Evolutionary conservation across 805 yeast genomes (phyloP).

Genomic region (Nakazawaea ambrosiae): DNA sequence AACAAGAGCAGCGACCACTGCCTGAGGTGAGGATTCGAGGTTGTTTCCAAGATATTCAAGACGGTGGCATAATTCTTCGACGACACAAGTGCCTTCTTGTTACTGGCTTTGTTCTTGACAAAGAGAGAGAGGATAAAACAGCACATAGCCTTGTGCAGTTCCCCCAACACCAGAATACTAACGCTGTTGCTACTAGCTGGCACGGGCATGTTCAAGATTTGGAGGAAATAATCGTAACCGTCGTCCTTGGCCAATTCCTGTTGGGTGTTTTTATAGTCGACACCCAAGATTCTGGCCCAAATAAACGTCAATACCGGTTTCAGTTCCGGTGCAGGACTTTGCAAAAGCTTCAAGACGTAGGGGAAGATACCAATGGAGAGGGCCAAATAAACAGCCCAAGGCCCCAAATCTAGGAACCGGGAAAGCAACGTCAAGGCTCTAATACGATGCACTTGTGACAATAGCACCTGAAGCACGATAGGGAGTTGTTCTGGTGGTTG

Average conservation of each 20-base stretch:
- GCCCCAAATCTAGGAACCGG: conserved; percentile 86
- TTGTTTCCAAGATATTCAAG: conserved; percentile 53
- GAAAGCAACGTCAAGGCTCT: conserved; percentile 81
- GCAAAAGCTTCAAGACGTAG: conserved; percentile 81
- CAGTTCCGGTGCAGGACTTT: conserved; percentile 91
- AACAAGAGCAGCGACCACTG: conserved; percentile 88
- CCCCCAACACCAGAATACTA: conserved; percentile 26
- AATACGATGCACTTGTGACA: conserved; percentile 90
- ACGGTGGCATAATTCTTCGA: conserved; percentile 67
- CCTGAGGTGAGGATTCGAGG: conserved; percentile 79
- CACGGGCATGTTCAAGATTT: conserved; percentile 51
- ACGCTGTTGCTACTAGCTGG: conserved; percentile 15
- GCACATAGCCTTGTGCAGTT: conserved; percentile 93
- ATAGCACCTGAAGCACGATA: conserved; percentile 81
- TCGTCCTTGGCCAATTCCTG: conserved; percentile 87
- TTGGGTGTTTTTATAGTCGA: conserved; percentile 84
- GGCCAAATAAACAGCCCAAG: conserved; percentile 95
- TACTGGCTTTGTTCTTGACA: conserved; percentile 70
- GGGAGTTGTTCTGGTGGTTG: conserved; percentile 95
- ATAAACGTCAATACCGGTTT: conserved; percentile 92
- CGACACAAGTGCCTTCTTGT: conserved; percentile 74
- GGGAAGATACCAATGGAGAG: conserved; percentile 94
- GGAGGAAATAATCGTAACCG: conserved; percentile 81
- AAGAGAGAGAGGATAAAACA: conserved; percentile 84
- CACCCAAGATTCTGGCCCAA: conserved; percentile 97